Evolutionary conservation across 2,329 filamentous ascomycete genomes (phyloP).

Genomic region (Nemania diffusa): DNA sequence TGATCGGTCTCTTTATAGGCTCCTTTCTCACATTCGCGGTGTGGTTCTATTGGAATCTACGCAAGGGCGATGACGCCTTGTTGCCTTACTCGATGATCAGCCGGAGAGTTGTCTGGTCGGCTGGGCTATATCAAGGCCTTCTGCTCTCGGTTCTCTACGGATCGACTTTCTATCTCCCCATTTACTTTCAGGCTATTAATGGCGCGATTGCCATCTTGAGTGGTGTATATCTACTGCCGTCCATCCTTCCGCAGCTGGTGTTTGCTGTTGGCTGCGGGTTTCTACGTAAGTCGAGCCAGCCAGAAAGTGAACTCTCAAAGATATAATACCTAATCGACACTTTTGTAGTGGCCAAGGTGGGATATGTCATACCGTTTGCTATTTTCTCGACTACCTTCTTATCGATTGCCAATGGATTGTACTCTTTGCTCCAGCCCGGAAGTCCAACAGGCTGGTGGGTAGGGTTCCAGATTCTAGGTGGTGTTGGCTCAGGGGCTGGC

Average conservation of each 20-base stretch:
- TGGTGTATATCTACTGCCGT: slow-evolving; percentile 43
- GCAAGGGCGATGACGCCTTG: slow-evolving; percentile 40
- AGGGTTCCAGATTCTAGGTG: slow-evolving; percentile 29
- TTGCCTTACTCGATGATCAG: slow-evolving; percentile 36
- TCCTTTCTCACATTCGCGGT: slow-evolving; percentile 33
- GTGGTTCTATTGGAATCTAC: slow-evolving; percentile 41
- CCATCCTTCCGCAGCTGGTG: slow-evolving; percentile 36
- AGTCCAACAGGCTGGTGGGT: slow-evolving; percentile 34
- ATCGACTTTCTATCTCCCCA: slow-evolving; percentile 38
- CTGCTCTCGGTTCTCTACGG: slow-evolving; percentile 37
- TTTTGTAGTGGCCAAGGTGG: slow-evolving; percentile 31
- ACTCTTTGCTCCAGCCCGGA: slow-evolving; percentile 21
- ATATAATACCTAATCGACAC: not conserved
- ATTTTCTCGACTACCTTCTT: slow-evolving; percentile 10
- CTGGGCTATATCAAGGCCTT: slow-evolving; percentile 36
- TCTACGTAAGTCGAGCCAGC: slow-evolving; percentile 16
- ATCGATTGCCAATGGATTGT: slow-evolving; percentile 28
- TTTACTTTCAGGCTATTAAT: slow-evolving; percentile 49
- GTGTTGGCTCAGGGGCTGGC: slow-evolving; percentile 24
- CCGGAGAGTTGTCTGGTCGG: slow-evolving; percentile 30
- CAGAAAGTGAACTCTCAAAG: not conserved
- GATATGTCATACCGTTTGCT: slow-evolving; percentile 31
- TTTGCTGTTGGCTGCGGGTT: slow-evolving; percentile 22
- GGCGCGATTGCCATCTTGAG: slow-evolving; percentile 36
- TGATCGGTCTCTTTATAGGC: slow-evolving; percentile 42